Conservation (phyloP, 331 rosid species). For the Acacia concinna region DNA sequence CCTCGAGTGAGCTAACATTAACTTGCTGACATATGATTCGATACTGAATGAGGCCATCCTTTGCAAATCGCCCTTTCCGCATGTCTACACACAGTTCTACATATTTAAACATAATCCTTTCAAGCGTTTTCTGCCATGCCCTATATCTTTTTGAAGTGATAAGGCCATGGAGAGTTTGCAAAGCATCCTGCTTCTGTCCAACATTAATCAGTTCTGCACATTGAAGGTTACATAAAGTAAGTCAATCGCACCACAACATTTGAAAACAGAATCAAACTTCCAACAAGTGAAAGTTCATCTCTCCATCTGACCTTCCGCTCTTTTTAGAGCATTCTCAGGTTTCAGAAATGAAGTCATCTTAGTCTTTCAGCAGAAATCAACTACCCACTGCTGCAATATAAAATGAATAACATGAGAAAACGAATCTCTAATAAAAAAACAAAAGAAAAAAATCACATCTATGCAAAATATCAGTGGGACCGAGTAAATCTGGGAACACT, state of each 20-base stretch:
- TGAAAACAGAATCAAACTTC: too few relatives aligned
- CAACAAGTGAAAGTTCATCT: not conserved
- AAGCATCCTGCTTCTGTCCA: slow-evolving; percentile 94
- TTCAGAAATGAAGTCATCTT: slow-evolving; percentile 8
- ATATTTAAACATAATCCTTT: slow-evolving; percentile 69
- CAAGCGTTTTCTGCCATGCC: slow-evolving; percentile 84
- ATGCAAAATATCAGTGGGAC: not conserved
- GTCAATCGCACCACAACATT: not conserved
- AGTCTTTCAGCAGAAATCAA: not conserved
- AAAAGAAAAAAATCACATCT: not conserved
- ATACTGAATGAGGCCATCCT: slow-evolving; percentile 77
- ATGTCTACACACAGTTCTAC: slow-evolving; percentile 73
- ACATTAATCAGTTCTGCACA: slow-evolving; percentile 81
- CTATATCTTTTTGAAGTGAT: slow-evolving; percentile 86
- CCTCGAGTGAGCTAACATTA: slow-evolving; percentile 71
- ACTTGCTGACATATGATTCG: slow-evolving; percentile 80
- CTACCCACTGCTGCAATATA: not conserved
- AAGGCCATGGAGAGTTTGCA: slow-evolving; percentile 86
- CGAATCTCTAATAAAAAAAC: not conserved
- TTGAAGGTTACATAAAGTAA: not conserved
- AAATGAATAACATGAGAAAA: not conserved
- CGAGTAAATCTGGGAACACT: not conserved
- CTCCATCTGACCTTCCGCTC: slow-evolving; percentile 16
- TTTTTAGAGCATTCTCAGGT: slow-evolving; percentile 17
- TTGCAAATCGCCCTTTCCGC: slow-evolving; percentile 73